Evolutionary conservation across 371 early-diverging fungal genomes (phyloP).

Genomic region (Zychaea mexicana): DNA sequence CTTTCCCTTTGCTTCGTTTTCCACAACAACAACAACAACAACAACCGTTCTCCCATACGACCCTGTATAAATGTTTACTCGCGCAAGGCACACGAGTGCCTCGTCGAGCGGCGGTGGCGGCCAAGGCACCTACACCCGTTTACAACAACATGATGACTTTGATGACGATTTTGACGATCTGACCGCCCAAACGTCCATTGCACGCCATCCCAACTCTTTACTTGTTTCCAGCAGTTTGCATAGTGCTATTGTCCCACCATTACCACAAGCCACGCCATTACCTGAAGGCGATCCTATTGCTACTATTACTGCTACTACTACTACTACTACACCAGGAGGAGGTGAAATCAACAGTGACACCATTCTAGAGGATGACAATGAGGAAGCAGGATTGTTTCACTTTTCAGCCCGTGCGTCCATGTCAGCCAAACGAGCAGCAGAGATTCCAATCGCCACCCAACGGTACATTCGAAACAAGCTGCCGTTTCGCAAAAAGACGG

Average conservation of each 20-base stretch:
- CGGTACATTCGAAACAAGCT: slow-evolving; percentile 37
- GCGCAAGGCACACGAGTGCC: slow-evolving; percentile 18
- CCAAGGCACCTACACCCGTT: slow-evolving; percentile 30
- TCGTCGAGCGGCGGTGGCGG: not conserved
- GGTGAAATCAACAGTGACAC: slow-evolving; percentile 9
- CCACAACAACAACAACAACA: not conserved
- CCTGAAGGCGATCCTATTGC: slow-evolving; percentile 1
- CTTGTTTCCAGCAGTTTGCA: slow-evolving; percentile 32
- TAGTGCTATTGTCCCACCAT: slow-evolving; percentile 27
- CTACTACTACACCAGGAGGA: too few relatives aligned
- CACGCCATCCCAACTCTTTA: slow-evolving; percentile 41
- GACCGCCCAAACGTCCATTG: slow-evolving; percentile 16
- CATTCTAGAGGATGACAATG: slow-evolving; percentile 6
- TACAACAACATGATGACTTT: slow-evolving; percentile 40
- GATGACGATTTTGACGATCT: slow-evolving; percentile 34
- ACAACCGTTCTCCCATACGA: not conserved
- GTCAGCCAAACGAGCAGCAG: slow-evolving; percentile 23
- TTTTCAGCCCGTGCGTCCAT: slow-evolving; percentile 30
- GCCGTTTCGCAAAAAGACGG: slow-evolving; percentile 32
- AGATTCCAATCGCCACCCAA: slow-evolving; percentile 30
- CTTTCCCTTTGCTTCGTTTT: not conserved
- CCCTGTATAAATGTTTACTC: slow-evolving; percentile 39
- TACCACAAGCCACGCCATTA: slow-evolving; percentile 17
- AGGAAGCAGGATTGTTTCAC: slow-evolving; percentile 5
- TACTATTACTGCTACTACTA: too few relatives aligned